phyloP scores from a whole-genome alignment of 331 rosid genomes.

The Telfairia occidentalis region DNA sequence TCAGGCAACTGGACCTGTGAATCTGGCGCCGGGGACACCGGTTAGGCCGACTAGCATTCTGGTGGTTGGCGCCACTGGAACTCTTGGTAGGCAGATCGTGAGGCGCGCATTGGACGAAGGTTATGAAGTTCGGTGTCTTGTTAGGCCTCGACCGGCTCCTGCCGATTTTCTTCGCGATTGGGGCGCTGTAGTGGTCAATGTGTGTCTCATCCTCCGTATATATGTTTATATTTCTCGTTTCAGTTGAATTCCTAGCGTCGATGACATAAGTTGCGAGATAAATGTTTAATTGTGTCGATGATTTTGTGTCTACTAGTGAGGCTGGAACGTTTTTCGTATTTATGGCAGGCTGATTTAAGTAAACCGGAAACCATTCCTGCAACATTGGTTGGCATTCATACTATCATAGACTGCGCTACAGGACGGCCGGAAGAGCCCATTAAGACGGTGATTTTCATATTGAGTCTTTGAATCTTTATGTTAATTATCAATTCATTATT shows the following conservation, averaged over 20 bases:
- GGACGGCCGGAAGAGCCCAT: slow-evolving; percentile 98
- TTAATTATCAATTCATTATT: not conserved
- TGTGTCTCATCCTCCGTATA: not conserved
- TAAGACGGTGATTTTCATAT: slow-evolving; percentile 39
- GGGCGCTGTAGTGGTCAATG: slow-evolving; percentile 95
- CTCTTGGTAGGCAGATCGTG: slow-evolving; percentile 88
- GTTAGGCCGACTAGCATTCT: slow-evolving; percentile 68
- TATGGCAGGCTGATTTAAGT: slow-evolving; percentile 68
- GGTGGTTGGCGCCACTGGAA: slow-evolving; percentile 85
- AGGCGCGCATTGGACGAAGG: slow-evolving; percentile 92
- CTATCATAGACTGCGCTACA: slow-evolving; percentile 88
- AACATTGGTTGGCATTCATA: slow-evolving; percentile 80
- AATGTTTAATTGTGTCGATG: not conserved
- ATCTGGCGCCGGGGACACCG: slow-evolving; percentile 62
- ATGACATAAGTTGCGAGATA: not conserved
- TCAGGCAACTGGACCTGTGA: slow-evolving; percentile 28
- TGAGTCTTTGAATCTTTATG: not conserved
- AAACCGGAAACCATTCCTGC: slow-evolving; percentile 93
- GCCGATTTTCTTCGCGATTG: slow-evolving; percentile 95
- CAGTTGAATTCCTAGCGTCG: not conserved
- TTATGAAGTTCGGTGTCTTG: slow-evolving; percentile 85
- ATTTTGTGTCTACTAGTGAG: not conserved
- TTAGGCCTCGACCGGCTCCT: slow-evolving; percentile 91
- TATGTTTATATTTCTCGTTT: not conserved
- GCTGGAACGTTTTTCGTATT: not conserved